Conservation (phyloP, 1,284 basidiomycete species). For the Trametes pubescens region DNA sequence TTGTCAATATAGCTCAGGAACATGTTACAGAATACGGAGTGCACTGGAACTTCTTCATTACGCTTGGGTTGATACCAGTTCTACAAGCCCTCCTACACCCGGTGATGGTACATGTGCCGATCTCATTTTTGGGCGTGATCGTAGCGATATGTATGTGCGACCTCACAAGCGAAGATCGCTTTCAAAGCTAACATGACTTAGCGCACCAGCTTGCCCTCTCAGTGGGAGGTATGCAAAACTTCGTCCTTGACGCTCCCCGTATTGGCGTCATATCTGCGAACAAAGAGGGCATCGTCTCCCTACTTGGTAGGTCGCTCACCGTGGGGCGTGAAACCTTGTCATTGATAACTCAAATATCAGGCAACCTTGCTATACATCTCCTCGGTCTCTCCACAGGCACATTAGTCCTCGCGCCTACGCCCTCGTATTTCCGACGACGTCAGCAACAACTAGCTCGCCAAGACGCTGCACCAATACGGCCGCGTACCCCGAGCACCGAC, state of each 20-base stretch:
- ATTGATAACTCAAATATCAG: slow-evolving; percentile 48
- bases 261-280: slow-evolving; percentile 78
- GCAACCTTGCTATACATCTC: slow-evolving; percentile 91
- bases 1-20: slow-evolving; percentile 64
- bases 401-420: slow-evolving; percentile 80
- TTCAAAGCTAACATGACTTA: slow-evolving; percentile 40
- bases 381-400: slow-evolving; percentile 87
- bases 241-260: slow-evolving; percentile 72
- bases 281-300: slow-evolving; percentile 90
- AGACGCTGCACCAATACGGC: slow-evolving; percentile 9
- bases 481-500: slow-evolving; percentile 32
- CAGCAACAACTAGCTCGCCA: slow-evolving; percentile 31
- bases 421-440: slow-evolving; percentile 67
- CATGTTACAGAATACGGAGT: slow-evolving; percentile 96
- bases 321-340: no score
- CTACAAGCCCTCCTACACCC: slow-evolving; percentile 79
- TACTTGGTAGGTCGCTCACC: slow-evolving; percentile 61
- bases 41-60: slow-evolving; percentile 99
- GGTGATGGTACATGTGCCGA: slow-evolving; percentile 61
- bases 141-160: slow-evolving; percentile 66
- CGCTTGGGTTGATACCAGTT: slow-evolving; percentile 83
- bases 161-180: not conserved
- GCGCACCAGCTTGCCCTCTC: slow-evolving; percentile 78
- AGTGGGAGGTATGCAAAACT: slow-evolving; percentile 62
- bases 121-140: slow-evolving; percentile 70